Evolutionary conservation across 352 stramenopile genomes (phyloP).

Genomic region (Globisporangium emineosum): DNA sequence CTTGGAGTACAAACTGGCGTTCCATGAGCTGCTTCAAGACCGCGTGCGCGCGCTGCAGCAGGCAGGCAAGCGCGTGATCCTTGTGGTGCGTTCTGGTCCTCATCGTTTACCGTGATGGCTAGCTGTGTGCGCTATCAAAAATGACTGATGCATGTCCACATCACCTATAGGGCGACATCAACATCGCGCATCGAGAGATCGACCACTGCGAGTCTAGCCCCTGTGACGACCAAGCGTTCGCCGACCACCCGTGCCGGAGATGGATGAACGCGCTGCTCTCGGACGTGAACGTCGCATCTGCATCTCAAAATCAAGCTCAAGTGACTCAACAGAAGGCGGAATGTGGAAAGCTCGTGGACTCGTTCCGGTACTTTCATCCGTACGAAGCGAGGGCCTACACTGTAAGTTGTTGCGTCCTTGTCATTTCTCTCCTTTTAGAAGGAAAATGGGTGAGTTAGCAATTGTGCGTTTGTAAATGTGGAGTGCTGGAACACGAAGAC

Average conservation of each 20-base stretch:
- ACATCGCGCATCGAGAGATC: constrained; percentile 75
- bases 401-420: constrained; percentile 24
- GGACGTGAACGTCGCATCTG: constrained; percentile 7
- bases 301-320: not conserved
- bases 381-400: constrained; percentile 74
- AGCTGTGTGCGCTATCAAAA: not conserved
- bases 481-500: constrained; percentile 89
- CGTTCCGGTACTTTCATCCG: constrained; percentile 80
- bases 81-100: constrained; percentile 40
- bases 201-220: constrained; percentile 66
- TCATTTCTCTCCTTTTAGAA: not conserved
- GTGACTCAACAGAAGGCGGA: not conserved
- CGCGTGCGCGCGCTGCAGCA: constrained; percentile 47
- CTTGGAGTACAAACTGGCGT: constrained; percentile 85
- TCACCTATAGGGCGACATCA: constrained; percentile 68
- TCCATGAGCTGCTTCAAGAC: constrained; percentile 68
- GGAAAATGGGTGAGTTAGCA: not conserved
- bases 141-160: not conserved
- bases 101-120: not conserved
- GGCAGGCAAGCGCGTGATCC: constrained; percentile 53
- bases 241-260: constrained; percentile 58
- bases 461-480: not conserved
- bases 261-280: constrained; percentile 48
- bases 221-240: constrained; percentile 35
- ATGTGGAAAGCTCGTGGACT: constrained; percentile 57